Evolutionary conservation across 2,329 filamentous ascomycete genomes (phyloP).

Genomic region (Epichloe uncinata): DNA sequence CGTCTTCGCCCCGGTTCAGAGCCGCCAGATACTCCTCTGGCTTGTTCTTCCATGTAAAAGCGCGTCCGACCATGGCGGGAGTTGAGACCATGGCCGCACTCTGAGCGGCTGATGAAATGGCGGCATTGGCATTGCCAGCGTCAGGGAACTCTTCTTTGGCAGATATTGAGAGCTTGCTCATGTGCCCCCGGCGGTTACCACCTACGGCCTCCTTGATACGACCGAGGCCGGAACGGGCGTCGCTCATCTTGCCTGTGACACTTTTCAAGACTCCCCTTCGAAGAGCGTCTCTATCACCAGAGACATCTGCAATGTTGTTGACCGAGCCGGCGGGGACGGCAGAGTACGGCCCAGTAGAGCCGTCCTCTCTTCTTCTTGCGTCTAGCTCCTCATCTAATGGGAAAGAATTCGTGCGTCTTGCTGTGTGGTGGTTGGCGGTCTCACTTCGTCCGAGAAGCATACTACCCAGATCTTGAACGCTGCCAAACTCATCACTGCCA

Average conservation of each 20-base stretch:
- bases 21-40: slow-evolving; percentile 43
- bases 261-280: slow-evolving; percentile 62
- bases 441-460: slow-evolving; percentile 45
- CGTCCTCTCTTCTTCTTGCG: slow-evolving; percentile 30
- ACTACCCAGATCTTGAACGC: slow-evolving; percentile 31
- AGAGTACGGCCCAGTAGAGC: slow-evolving; percentile 27
- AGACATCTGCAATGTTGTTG: slow-evolving; percentile 32
- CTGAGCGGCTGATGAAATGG: slow-evolving; percentile 8
- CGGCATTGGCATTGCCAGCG: slow-evolving; percentile 8
- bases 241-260: slow-evolving; percentile 64
- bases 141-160: slow-evolving; percentile 39
- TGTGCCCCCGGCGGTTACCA: slow-evolving; percentile 37
- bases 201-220: slow-evolving; percentile 80
- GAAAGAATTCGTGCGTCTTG: slow-evolving; percentile 36
- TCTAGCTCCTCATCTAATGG: slow-evolving; percentile 40
- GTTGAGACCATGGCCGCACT: slow-evolving; percentile 19
- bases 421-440: slow-evolving; percentile 20
- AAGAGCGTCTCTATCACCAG: slow-evolving; percentile 41
- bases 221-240: slow-evolving; percentile 69
- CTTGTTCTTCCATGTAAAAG: slow-evolving; percentile 52
- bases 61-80: slow-evolving; percentile 30
- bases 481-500: slow-evolving; percentile 27
- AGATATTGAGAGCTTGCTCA: slow-evolving; percentile 33
- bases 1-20: slow-evolving; percentile 25
- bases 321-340: slow-evolving; percentile 31